Conservation (phyloP, 129 eudicot genomes). For the Chrysanthemum makinoi region DNA sequence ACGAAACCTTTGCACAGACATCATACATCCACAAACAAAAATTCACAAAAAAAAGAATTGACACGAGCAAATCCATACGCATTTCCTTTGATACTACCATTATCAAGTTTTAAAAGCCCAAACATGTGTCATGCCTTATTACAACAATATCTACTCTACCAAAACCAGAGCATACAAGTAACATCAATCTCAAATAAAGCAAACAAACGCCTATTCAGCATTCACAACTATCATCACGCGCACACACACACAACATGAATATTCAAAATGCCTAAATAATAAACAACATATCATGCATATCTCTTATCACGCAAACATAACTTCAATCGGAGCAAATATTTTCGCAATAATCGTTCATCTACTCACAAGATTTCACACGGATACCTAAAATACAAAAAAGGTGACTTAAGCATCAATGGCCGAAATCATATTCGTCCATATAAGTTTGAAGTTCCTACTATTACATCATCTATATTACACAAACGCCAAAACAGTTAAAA, state of each 20-base stretch:
- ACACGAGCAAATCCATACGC: not conserved
- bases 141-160: too few species aligned
- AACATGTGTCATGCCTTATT: not conserved
- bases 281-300: not conserved
- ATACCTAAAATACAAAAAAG: not conserved
- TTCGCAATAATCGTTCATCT: not conserved
- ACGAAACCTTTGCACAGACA: not conserved
- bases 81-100: not conserved
- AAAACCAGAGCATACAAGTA: too few species aligned
- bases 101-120: not conserved
- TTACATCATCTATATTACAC: not conserved
- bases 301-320: not conserved
- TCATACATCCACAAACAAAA: not conserved
- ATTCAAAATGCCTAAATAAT: too few species aligned
- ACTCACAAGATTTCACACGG: not conserved
- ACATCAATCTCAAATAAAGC: not conserved
- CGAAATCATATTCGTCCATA: too few species aligned
- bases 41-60: not conserved
- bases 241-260: too few species aligned
- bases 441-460: not conserved
- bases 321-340: slow-evolving; percentile 2
- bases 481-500: too few species aligned
- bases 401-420: not conserved
- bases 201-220: not conserved
- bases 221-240: not conserved